Base-by-base conservation (phyloP, 441 rosid genomes). In the Pelargonium cotyledonis region DNA sequence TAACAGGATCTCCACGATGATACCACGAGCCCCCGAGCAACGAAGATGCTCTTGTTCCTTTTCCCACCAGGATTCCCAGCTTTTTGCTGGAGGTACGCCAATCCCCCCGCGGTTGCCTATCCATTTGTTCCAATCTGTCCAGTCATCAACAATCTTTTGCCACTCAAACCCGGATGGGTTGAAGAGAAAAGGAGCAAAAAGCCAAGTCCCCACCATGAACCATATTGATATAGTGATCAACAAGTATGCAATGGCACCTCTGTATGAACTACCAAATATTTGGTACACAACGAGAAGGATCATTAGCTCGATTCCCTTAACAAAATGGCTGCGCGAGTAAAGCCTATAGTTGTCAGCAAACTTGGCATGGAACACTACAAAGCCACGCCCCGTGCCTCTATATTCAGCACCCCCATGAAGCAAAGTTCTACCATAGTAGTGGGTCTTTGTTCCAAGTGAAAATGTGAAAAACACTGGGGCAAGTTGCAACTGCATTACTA, bases 131-230 rank as follows among this genome's bases (percentile, higher is more conserved):
- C 76, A 76, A 23, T 76, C 79, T 26, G 65, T 69, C 76, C 76
- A 76, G 66, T 76, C 79, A 35, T 76, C 76, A 46, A 44, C 98
- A 70, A 72, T 73, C 73, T 76, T 76, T 65, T 69, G 76, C 79
- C 79, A 76, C 35, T 76, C 98, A 41, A 95, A 95, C 9, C 99
- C 98, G 11, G 99, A 92, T 11, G 99, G 99, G 77, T 95, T 95
- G 82, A 95, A 95, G 43, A 95, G 84, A 85, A 95, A 95, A 4
- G 99, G 99, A 38, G 99, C 98, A 70, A 95, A 95, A 46, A 95
- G 96, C 98, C 99, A 92, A 8, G 98, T 89, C 49, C 97, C 96
- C 23, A 90, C 98, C 97, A 95, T 92, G 80, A 95, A 95, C 99
- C 99, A 92, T 93, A 95, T 89, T 4, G 99, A 95, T 72, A 85